These are phyloP conservation scores for Marasmius sp. DNA, from an alignment of 1,284 basidiomycete genomes.

Conservation along the genomic window DNA sequence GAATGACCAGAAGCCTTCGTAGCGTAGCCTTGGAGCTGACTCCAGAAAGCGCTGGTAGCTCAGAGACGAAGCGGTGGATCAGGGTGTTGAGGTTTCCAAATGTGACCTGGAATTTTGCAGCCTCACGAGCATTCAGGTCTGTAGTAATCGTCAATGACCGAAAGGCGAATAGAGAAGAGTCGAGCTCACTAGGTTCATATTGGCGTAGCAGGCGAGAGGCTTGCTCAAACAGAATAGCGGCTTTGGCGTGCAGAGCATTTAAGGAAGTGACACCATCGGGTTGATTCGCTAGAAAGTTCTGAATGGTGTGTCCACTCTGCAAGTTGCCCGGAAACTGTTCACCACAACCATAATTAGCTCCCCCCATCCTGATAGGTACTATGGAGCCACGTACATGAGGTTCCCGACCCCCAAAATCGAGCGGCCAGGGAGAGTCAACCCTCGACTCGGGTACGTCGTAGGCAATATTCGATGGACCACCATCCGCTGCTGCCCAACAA, in stretches of 20 bases:
- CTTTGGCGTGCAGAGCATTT: slow-evolving; percentile 23
- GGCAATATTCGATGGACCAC: slow-evolving; percentile 19
- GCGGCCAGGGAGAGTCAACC: slow-evolving; percentile 44
- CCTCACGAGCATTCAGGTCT: slow-evolving; percentile 15
- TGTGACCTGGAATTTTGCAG: slow-evolving; percentile 7
- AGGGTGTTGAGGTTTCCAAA: slow-evolving; percentile 14
- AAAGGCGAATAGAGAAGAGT: not conserved
- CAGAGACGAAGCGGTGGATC: slow-evolving; percentile 14
- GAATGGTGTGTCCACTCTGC: slow-evolving; percentile 14
- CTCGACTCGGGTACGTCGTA: slow-evolving; percentile 17
- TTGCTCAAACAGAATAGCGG: slow-evolving; percentile 23
- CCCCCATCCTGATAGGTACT: not conserved
- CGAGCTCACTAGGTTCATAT: slow-evolving; percentile 16
- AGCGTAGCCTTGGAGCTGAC: not conserved
- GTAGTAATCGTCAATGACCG: not conserved
- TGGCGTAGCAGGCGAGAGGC: slow-evolving; percentile 15
- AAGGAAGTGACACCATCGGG: slow-evolving; percentile 17
- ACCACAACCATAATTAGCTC: not conserved
- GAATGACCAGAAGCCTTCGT: slow-evolving; percentile 13
- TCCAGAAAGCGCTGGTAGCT: not conserved
- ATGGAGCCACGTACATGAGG: slow-evolving; percentile 6
- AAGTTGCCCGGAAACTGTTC: slow-evolving; percentile 6
- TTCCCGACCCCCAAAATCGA: slow-evolving; percentile 32
- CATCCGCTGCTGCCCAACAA: slow-evolving; percentile 27
- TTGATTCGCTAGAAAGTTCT: slow-evolving; percentile 20